Evolutionary conservation across 768 basidiomycete genomes (phyloP).

Genomic region (Trametes gibbosa): DNA sequence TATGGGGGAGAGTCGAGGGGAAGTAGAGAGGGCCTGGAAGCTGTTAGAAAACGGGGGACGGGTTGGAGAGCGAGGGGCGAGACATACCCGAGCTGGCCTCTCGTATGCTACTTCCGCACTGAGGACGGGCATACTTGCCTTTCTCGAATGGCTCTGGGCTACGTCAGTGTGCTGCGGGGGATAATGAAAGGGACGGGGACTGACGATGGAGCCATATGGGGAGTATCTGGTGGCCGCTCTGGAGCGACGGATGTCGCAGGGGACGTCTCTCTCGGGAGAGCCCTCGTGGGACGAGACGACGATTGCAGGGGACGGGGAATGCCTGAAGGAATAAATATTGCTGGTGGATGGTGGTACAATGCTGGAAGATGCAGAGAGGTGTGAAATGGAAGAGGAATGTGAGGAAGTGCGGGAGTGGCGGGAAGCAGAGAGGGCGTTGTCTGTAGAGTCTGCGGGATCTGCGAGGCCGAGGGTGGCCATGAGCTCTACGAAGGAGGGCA

Average conservation of each 20-base stretch:
- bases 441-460: slow-evolving; percentile 36
- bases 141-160: slow-evolving; percentile 28
- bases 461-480: slow-evolving; percentile 82
- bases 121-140: slow-evolving; percentile 29
- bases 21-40: slow-evolving; percentile 29
- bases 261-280: slow-evolving; percentile 18
- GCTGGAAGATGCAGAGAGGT: slow-evolving; percentile 26
- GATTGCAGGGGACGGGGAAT: slow-evolving; percentile 25
- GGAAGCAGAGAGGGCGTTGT: slow-evolving; percentile 1
- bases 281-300: slow-evolving; percentile 26
- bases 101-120: slow-evolving; percentile 22
- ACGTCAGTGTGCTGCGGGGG: not conserved
- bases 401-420: slow-evolving; percentile 46
- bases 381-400: slow-evolving; percentile 27
- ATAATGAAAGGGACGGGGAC: slow-evolving; percentile 5
- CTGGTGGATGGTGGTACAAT: slow-evolving; percentile 22
- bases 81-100: slow-evolving; percentile 27
- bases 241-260: slow-evolving; percentile 22
- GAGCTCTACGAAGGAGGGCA: slow-evolving; percentile 86
- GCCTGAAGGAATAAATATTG: slow-evolving; percentile 20
- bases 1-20: slow-evolving; percentile 27
- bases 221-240: slow-evolving; percentile 31
- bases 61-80: not conserved
- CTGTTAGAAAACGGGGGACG: not conserved
- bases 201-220: slow-evolving; percentile 32